Conservation (phyloP, 2,329 filamentous ascomycete genomes). For the Hypoxylon sp. region DNA sequence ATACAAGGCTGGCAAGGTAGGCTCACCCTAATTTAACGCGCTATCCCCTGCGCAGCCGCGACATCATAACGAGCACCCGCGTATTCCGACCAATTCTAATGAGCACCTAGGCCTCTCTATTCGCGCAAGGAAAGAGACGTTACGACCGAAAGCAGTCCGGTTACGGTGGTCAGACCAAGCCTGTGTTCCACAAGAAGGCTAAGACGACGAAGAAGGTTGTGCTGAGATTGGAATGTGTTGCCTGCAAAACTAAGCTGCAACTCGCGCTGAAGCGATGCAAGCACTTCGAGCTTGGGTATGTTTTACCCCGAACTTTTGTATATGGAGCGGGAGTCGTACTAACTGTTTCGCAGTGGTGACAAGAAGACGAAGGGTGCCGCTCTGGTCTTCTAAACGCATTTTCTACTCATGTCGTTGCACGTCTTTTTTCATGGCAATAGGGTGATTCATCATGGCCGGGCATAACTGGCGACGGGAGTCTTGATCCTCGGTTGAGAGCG, state of each 20-base stretch:
- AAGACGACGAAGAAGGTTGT: constrained; percentile 99
- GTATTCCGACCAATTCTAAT: constrained; percentile 29
- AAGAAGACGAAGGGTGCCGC: constrained; percentile 99
- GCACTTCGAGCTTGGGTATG: constrained; percentile 99
- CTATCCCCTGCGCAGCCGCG: constrained; percentile 3
- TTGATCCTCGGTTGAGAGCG: constrained; percentile 59
- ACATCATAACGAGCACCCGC: constrained; percentile 9
- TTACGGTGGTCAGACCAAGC: constrained; percentile 99
- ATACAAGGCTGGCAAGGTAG: constrained; percentile 71
- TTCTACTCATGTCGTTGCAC: constrained; percentile 58
- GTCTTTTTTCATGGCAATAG: constrained; percentile 63
- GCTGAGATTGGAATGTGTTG: constrained; percentile 95
- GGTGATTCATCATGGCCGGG: constrained; percentile 62
- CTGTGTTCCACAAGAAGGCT: constrained; percentile 99
- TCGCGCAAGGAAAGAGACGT: constrained; percentile 99
- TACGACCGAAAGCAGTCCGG: constrained; percentile 99
- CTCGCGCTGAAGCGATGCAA: constrained; percentile 99
- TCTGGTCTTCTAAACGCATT: constrained; percentile 93
- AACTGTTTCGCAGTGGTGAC: constrained; percentile 83
- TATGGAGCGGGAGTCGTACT: constrained; percentile 51
- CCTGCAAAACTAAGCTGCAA: constrained; percentile 98
- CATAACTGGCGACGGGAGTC: constrained; percentile 57
- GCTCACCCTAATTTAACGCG: constrained; percentile 14
- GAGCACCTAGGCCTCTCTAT: constrained; percentile 80
- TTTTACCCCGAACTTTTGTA: constrained; percentile 49